Base-by-base conservation (phyloP, 495 filamentous ascomycete genomes). In the Staphylotrichum tortipilum region DNA sequence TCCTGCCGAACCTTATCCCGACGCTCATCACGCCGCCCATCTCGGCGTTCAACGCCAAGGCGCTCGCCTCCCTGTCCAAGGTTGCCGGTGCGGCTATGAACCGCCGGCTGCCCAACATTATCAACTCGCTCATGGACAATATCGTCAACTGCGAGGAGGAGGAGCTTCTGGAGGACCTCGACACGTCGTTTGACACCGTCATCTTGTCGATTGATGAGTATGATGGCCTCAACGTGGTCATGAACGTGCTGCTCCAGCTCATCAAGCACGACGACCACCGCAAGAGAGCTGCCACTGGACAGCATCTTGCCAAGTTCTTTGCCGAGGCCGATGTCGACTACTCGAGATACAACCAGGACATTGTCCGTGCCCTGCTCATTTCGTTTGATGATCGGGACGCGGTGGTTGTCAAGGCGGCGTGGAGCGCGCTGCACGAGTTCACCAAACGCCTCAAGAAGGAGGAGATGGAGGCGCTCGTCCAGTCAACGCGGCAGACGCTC, bases 391-490 rank as follows among this genome's bases (percentile, higher is more conserved):
- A 98, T 54, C 60, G 75, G 7, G 92, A 97, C 61, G 66, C 64
- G 54, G 81, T 84, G 10, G 92, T 97, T 10, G 86, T 97, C 52
- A 96, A 92, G 73, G 80, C 88, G 23, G 85, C 90, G 15, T 97
- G 94, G 92, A 78, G 79, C 30, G 92, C 94, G 15, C 77, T 97
- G 36, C 89, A 73, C 57, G 87, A 85, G 56, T 79, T 98, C 56
- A 95, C 88, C 18, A 86, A 88, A 63, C 82, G 78, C 59, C 77
- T 98, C 53, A 86, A 85, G 63, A 98, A 98, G 64, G 92, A 98
- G 66, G 92, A 97, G 68, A 97, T 98, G 92, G 92, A 98, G 62
- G 78, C 85, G 0, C 71, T 98, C n/a, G 89, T 91, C 8, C 72
- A 80, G 53, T 89, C 91, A 5, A 94, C 91, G 1, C 80, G 90